Conservation (phyloP, 2,329 filamentous ascomycete genomes). For the Aspergillus hortae region DNA sequence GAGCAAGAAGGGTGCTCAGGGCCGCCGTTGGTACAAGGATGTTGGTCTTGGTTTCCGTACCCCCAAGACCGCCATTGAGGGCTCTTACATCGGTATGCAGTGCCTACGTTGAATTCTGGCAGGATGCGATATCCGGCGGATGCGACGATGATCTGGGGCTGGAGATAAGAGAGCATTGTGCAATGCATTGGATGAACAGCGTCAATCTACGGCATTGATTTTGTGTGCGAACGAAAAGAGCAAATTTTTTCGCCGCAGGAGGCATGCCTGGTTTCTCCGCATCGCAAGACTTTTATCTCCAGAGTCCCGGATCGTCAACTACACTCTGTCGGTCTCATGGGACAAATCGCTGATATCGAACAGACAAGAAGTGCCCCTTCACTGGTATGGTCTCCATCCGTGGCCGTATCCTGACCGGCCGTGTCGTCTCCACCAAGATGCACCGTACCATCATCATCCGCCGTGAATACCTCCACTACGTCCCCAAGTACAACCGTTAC, state of each 20-base stretch:
- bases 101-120: constrained; percentile 23
- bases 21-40: constrained; percentile 98
- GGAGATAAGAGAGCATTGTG: constrained; percentile 12
- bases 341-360: constrained; percentile 24
- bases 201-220: constrained; percentile 1
- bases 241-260: not conserved
- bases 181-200: not conserved
- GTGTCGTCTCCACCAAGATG: constrained; percentile 99
- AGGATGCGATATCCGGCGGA: constrained; percentile 1
- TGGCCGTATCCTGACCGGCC: constrained; percentile 99
- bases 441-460: constrained; percentile 99
- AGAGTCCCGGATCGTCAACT: constrained; percentile 1
- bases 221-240: constrained; percentile 1
- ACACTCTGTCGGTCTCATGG: constrained; percentile 5
- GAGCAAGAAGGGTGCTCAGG: constrained; percentile 78
- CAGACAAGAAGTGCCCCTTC: constrained; percentile 99
- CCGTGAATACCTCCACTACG: constrained; percentile 99
- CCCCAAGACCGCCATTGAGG: constrained; percentile 97
- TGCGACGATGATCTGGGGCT: constrained; percentile 8
- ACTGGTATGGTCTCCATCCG: constrained; percentile 98
- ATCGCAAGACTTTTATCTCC: constrained; percentile 11
- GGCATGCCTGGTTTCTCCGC: not conserved
- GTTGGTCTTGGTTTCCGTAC: constrained; percentile 99
- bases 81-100: constrained; percentile 94
- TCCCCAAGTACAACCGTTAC: constrained; percentile 99